Evolutionary conservation across 768 basidiomycete species (phyloP), one percentile per base, ranked within the genome.

Genomic region (Macrolepiota albuminosa): DNA sequence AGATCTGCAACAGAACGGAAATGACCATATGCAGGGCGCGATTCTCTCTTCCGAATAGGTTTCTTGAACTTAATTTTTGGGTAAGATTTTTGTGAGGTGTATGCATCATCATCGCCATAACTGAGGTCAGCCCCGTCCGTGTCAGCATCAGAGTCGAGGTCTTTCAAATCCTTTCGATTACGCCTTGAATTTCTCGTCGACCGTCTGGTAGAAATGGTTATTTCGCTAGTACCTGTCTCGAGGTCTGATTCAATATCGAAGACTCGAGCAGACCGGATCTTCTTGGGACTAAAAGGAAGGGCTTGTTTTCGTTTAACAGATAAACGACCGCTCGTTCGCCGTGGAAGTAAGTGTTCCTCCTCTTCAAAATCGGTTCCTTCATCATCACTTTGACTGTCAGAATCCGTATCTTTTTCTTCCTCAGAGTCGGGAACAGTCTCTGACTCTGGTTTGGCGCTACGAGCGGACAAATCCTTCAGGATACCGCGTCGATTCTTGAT

Each of bases 201-300:
- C 45, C 81, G 78, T 42, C 83, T 78, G 29, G 72, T 62, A 4
- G 70, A 58, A 40, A 74, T 70, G 37, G 26, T 63, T 63, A 36
- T 66, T 66, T 16, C 72, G 37, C 65, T 67, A 6, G 60, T 57
- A 1, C 63, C 51, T 43, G 54, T 59, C 37, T 73, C 73, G 33
- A 65, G 62, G 59, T 74, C 81, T 13, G 81, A 81, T 26, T 78
- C 64, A 31, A 74, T 64, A 18, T 69, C 59, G 26, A 66, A 63
- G 34, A 76, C 66, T 54, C 66, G 71, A 45, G 69, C 71, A 36
- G 76, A 69, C 9, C 85, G 80, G 40, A 82, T 81, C 71, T 86
- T 90, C 68, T 71, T 80, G 0, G 89, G 87, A 65, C 87, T 89
- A 71, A 86, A 89, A 7, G 87, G 87, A 39, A 88, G 78, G 40